Evolutionary conservation across 2,329 filamentous ascomycete species (phyloP).

Genomic region (Onygenales sp.): DNA sequence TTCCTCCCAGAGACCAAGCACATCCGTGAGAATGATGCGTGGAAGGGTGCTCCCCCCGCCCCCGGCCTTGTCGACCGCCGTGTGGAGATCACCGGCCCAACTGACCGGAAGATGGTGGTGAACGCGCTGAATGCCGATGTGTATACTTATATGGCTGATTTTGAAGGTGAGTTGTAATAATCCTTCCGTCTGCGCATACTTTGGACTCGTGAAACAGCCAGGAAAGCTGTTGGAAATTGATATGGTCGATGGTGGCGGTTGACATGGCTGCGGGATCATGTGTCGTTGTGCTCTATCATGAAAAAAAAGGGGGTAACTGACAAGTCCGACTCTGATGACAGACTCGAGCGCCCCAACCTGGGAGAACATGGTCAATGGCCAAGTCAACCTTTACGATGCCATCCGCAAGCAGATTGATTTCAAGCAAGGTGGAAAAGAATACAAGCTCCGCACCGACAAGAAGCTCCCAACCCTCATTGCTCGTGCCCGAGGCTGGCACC

Average conservation of each 20-base stretch:
- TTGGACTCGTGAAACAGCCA: too few species aligned
- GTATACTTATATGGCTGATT: conserved; percentile 99
- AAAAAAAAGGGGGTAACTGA: too few species aligned
- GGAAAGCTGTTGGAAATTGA: not conserved
- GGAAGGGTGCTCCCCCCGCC: conserved; percentile 85
- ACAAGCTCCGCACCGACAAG: conserved; percentile 90
- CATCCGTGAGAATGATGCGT: conserved; percentile 87
- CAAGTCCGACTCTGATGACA: conserved; percentile 26
- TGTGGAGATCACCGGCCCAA: conserved; percentile 94
- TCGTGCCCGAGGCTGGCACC: conserved; percentile 91
- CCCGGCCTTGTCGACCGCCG: conserved; percentile 87
- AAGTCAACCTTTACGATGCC: conserved; percentile 95
- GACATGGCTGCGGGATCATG: too few species aligned
- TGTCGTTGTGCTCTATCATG: too few species aligned
- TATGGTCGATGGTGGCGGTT: not conserved
- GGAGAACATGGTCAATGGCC: conserved; percentile 99
- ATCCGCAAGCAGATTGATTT: conserved; percentile 92
- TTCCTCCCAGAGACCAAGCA: conserved; percentile 93
- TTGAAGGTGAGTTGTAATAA: conserved; percentile 60
- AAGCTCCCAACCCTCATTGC: conserved; percentile 83
- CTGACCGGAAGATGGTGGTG: conserved; percentile 97
- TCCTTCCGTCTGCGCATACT: too few species aligned
- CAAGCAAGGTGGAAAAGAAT: conserved; percentile 89
- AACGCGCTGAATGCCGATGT: conserved; percentile 94
- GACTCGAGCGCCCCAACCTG: conserved; percentile 93